phyloP scores from a whole-genome alignment of 805 yeast species.

The Candida fluviatilis region DNA sequence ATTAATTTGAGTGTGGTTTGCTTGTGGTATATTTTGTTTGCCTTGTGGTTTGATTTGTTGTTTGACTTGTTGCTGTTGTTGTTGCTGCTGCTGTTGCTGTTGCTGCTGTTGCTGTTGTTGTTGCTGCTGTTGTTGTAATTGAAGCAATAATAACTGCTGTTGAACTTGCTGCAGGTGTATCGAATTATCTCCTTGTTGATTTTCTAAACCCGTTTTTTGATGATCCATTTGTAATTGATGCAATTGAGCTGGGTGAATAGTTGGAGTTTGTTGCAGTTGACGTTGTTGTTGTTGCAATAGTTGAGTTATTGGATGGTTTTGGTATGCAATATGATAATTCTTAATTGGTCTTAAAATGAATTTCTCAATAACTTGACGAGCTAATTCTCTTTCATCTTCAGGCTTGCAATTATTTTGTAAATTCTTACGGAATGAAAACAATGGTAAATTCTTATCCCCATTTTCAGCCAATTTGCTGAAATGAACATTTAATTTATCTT shows the following conservation, averaged over 20 bases:
- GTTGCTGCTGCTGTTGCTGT: slow-evolving; percentile 24
- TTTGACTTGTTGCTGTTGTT: slow-evolving; percentile 19
- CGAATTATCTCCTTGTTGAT: slow-evolving; percentile 10
- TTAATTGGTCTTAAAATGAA: slow-evolving; percentile 38
- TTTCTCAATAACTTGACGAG: slow-evolving; percentile 39
- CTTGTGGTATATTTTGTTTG: slow-evolving; percentile 10
- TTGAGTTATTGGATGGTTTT: slow-evolving; percentile 38
- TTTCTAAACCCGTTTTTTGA: slow-evolving; percentile 13
- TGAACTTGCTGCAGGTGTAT: slow-evolving; percentile 14
- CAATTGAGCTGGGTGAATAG: slow-evolving; percentile 15
- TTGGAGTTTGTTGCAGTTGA: slow-evolving; percentile 24
- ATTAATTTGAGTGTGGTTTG: slow-evolving; percentile 10
- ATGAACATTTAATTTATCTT: slow-evolving; percentile 37
- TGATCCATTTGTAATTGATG: slow-evolving; percentile 32
- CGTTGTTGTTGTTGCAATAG: slow-evolving; percentile 31
- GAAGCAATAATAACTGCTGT: slow-evolving; percentile 26
- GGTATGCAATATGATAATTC: slow-evolving; percentile 43
- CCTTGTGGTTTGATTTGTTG: too few relatives aligned
- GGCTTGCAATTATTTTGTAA: slow-evolving; percentile 28
- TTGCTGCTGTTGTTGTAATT: slow-evolving; percentile 31
- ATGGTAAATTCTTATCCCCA: slow-evolving; percentile 29
- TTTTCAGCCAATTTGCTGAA: slow-evolving; percentile 18
- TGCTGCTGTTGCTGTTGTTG: slow-evolving; percentile 25
- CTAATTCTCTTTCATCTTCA: slow-evolving; percentile 32
- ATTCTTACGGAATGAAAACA: slow-evolving; percentile 42